Evolutionary conservation across 2,329 filamentous ascomycete species (phyloP).

Genomic region (Fusarium sterilihyphosum): DNA sequence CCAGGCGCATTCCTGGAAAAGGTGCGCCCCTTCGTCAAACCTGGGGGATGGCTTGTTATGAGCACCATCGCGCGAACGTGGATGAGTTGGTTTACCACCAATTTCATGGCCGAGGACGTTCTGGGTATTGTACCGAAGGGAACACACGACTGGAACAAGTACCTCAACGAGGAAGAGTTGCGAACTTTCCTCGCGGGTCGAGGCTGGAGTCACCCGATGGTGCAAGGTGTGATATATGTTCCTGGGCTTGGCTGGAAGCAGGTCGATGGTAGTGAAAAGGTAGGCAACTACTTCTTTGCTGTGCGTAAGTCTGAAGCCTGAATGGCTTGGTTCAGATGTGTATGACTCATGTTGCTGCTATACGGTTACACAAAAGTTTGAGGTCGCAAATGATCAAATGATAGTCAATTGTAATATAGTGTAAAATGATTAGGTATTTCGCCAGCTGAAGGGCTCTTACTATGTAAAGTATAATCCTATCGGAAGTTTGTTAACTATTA

Average conservation of each 20-base stretch:
- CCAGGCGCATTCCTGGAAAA: constrained; percentile 78
- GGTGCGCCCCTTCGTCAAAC: constrained; percentile 80
- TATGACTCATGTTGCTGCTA: constrained; percentile 17
- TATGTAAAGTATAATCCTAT: background rate
- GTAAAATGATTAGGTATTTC: constrained; percentile 6
- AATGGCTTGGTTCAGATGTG: background rate
- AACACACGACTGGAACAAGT: constrained; percentile 97
- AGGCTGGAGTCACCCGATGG: constrained; percentile 68
- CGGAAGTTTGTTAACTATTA: background rate
- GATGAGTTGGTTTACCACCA: constrained; percentile 91
- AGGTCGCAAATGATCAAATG: background rate
- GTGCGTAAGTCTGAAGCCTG: constrained; percentile 62
- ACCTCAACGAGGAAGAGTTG: constrained; percentile 88
- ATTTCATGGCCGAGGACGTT: constrained; percentile 89
- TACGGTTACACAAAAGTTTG: constrained; percentile 1
- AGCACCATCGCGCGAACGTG: constrained; percentile 93
- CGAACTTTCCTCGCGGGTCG: constrained; percentile 62
- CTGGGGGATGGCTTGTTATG: constrained; percentile 91
- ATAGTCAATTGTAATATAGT: constrained; percentile 27
- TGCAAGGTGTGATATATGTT: constrained; percentile 88
- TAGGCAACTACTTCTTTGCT: constrained; percentile 97
- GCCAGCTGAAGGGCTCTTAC: background rate
- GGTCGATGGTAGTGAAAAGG: constrained; percentile 80
- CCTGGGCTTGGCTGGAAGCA: constrained; percentile 91
- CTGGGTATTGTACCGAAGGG: constrained; percentile 88